These are phyloP conservation scores for Spergularia bocconei DNA, from an alignment of 148 eudicot genomes.

Conservation along the genomic window DNA sequence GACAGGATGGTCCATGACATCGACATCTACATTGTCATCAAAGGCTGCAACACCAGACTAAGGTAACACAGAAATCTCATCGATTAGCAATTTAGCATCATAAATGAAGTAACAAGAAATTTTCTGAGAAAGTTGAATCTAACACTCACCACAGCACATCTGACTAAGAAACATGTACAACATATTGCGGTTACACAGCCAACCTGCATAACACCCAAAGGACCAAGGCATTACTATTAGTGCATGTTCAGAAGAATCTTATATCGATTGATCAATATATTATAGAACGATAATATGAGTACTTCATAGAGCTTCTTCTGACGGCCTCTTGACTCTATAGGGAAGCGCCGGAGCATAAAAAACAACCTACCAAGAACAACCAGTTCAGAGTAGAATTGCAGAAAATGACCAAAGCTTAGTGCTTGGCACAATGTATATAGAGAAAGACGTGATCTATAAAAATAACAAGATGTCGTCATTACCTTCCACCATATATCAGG, in stretches of 20 bases:
- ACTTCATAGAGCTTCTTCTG: conserved; percentile 69
- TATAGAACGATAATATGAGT: not conserved
- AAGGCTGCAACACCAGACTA: conserved; percentile 53
- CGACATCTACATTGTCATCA: conserved; percentile 40
- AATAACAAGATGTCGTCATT: not conserved
- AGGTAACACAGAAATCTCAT: not conserved
- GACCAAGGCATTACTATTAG: not conserved
- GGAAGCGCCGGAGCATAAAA: conserved; percentile 55
- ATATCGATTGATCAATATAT: not conserved
- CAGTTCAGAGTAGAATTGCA: not conserved
- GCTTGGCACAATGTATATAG: not conserved
- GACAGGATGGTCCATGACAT: conserved; percentile 52
- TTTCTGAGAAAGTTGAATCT: not conserved
- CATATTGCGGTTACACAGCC: conserved; percentile 58
- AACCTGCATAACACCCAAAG: conserved; percentile 39
- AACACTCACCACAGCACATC: conserved; percentile 53
- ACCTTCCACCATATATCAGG: conserved; percentile 66
- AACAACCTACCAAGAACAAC: conserved; percentile 42
- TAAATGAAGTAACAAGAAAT: not conserved
- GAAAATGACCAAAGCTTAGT: not conserved
- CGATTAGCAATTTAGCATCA: conserved; percentile 3
- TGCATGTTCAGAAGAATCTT: too few relatives aligned
- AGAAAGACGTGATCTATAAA: not conserved
- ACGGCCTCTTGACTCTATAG: conserved; percentile 70
- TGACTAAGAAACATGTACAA: conserved; percentile 60